Base-by-base conservation (phyloP, 441 rosid genomes). In the Melianthus villosus region DNA sequence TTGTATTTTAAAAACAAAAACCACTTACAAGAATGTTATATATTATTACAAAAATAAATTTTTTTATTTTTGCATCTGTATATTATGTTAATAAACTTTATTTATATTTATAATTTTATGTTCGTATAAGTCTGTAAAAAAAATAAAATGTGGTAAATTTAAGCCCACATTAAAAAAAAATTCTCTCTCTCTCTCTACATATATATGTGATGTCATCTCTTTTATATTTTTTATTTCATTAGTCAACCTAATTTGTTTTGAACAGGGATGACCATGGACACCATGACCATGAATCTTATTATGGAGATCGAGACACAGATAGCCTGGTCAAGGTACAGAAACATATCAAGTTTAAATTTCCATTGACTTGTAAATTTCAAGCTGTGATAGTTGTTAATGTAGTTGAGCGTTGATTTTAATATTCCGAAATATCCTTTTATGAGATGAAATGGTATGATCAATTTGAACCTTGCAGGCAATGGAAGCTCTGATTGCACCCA, bases 251-350 rank as follows among this genome's bases (percentile, higher is more conserved):
- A 25, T 32, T 16, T 16, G 32, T 23, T 41, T 26, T 32, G 17
- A 10, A 28, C 9, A 85, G 96, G 60, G 93, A 77, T 48, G 96
- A 91, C 37, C 91, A 74, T 52, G 99, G 96, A 34, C 94, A 79
- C 67, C 99, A 91, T 53, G 91, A 85, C 7, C 99, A 91, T 65
- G 99, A 91, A 60, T 79, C 94, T 27, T 91, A 91, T 66, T 79
- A 85, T 69, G 99, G 99, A 63, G 83, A 91, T 62, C 86, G 96
- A 48, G 99, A 91, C 65, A 77, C 94, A 20, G 93, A 91, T 0
- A 71, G 76, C 60, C 70, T 91, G 72, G 87, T 85, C 34, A 73
- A 77, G 94, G 99, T 79, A 58, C 15, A 37, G 35, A 22, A 20
- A 2, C 23, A 20, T 20, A 8, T 19, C 7, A 3, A 4, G 10